Conservation (phyloP, 495 filamentous ascomycete species). For the Penicillium mononematosum region DNA sequence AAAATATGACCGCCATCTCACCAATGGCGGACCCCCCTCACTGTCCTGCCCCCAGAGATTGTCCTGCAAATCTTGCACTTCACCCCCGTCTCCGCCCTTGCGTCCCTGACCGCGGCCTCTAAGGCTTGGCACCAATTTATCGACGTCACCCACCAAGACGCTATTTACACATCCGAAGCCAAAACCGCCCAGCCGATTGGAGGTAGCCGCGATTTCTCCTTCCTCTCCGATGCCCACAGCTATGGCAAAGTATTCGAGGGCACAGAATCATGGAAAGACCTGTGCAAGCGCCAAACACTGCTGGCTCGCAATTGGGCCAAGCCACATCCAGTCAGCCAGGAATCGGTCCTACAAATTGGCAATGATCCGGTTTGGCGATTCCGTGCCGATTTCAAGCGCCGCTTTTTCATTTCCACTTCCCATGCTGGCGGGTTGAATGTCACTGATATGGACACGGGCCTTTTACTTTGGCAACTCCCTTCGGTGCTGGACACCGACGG, state of each 20-base stretch:
- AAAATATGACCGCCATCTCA: slow-evolving; percentile 19
- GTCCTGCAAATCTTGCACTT: slow-evolving; percentile 39
- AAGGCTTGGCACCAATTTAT: slow-evolving; percentile 43
- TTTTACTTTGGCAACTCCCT: slow-evolving; percentile 38
- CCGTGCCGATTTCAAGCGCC: slow-evolving; percentile 40
- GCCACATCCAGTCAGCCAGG: slow-evolving; percentile 26
- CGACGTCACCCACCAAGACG: slow-evolving; percentile 42
- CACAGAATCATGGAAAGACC: slow-evolving; percentile 37
- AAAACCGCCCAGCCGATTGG: slow-evolving; percentile 26
- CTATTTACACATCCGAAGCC: slow-evolving; percentile 37
- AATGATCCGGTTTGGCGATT: slow-evolving; percentile 45
- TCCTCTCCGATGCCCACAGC: slow-evolving; percentile 19
- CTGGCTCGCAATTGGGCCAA: slow-evolving; percentile 39
- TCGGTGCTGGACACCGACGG: slow-evolving; percentile 31
- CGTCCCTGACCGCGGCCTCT: slow-evolving; percentile 34
- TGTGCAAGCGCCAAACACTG: slow-evolving; percentile 39
- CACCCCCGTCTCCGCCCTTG: slow-evolving; percentile 32
- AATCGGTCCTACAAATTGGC: slow-evolving; percentile 38
- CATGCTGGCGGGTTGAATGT: slow-evolving; percentile 41
- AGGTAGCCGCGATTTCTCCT: slow-evolving; percentile 26
- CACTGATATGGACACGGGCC: slow-evolving; percentile 41
- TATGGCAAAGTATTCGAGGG: slow-evolving; percentile 29
- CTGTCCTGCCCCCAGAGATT: slow-evolving; percentile 38
- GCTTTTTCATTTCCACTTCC: slow-evolving; percentile 40
- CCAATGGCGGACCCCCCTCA: slow-evolving; percentile 29